These are phyloP conservation scores for Penicillium frequentans DNA, from an alignment of 2,329 filamentous ascomycete species.

Conservation along the genomic window DNA sequence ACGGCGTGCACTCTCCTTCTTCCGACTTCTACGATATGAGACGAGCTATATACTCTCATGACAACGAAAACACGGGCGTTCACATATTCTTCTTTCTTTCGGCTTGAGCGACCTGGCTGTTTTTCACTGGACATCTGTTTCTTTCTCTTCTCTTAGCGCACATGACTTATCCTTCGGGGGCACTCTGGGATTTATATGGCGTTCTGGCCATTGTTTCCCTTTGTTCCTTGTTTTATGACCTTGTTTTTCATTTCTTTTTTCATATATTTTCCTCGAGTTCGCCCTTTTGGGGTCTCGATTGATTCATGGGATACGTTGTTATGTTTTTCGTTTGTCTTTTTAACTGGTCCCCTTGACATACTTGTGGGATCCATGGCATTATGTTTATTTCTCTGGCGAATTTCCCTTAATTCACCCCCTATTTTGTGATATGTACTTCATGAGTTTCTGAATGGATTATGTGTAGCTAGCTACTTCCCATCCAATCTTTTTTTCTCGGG, in stretches of 20 bases:
- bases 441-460: constrained; percentile 18
- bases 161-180: constrained; percentile 6
- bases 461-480: constrained; percentile 16
- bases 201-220: constrained; percentile 5
- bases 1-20: constrained; percentile 11
- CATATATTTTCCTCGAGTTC: constrained; percentile 5
- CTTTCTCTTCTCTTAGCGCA: constrained; percentile 11
- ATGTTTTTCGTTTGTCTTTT: constrained; percentile 6
- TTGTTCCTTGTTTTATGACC: constrained; percentile 18
- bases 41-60: constrained; percentile 27
- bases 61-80: constrained; percentile 19
- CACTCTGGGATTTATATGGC: background rate
- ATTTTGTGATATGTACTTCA: constrained; percentile 20
- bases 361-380: background rate
- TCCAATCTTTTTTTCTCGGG: constrained; percentile 3
- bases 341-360: background rate
- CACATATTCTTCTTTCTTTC: constrained; percentile 4
- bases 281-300: background rate
- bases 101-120: constrained; percentile 1
- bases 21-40: constrained; percentile 19
- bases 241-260: constrained; percentile 13
- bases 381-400: constrained; percentile 4
- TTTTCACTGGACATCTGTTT: constrained; percentile 6
- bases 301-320: constrained; percentile 6
- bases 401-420: constrained; percentile 13